These are phyloP conservation scores for Candolleomyces aberdarensis DNA, from an alignment of 768 basidiomycete species.

Conservation along the genomic window DNA sequence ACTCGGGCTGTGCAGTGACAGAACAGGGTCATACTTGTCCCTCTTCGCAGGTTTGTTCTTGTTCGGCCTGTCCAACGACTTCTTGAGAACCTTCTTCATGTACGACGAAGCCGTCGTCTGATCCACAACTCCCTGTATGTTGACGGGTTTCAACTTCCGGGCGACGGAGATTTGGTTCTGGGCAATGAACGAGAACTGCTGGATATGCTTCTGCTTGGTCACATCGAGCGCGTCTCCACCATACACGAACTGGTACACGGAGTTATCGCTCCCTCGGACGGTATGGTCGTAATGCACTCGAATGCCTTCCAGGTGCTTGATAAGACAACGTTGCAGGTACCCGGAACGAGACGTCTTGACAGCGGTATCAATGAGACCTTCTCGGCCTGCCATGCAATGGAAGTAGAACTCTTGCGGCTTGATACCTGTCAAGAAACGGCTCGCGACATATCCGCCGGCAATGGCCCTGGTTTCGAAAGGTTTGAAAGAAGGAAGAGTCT, in stretches of 20 bases:
- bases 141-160: slow-evolving; percentile 63
- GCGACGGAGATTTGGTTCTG: slow-evolving; percentile 81
- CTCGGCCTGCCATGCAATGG: slow-evolving; percentile 99
- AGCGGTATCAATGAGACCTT: slow-evolving; percentile 98
- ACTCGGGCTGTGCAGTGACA: slow-evolving; percentile 76
- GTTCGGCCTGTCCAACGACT: slow-evolving; percentile 43
- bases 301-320: slow-evolving; percentile 97
- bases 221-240: slow-evolving; percentile 97
- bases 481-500: slow-evolving; percentile 95
- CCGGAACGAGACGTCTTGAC: slow-evolving; percentile 99
- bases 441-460: slow-evolving; percentile 96
- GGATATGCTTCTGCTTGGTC: slow-evolving; percentile 93
- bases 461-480: slow-evolving; percentile 98
- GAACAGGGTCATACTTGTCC: slow-evolving; percentile 64
- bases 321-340: slow-evolving; percentile 95
- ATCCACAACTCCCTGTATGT: slow-evolving; percentile 56
- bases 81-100: slow-evolving; percentile 91
- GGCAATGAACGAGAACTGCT: slow-evolving; percentile 91
- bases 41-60: slow-evolving; percentile 46
- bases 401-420: slow-evolving; percentile 99
- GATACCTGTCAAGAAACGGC: slow-evolving; percentile 97
- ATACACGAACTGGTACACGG: slow-evolving; percentile 94
- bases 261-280: slow-evolving; percentile 91
- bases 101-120: slow-evolving; percentile 64
- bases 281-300: slow-evolving; percentile 98